Conservation (phyloP, 495 filamentous ascomycete genomes). For the Lasiosphaeria ovina region DNA sequence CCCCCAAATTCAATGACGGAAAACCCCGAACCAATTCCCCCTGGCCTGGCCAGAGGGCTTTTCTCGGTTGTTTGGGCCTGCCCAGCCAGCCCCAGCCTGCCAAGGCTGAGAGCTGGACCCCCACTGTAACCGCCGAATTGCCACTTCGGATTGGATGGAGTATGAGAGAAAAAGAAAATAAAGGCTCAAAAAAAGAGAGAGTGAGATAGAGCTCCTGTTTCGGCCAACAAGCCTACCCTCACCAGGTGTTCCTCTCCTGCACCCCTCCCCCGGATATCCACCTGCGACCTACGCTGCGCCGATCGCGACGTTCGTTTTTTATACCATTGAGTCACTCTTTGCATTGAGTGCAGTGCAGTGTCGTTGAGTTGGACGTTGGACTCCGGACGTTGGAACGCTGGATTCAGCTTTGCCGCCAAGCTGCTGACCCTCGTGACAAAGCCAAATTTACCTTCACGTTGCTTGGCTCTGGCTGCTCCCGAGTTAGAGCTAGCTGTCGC, state of each 20-base stretch:
- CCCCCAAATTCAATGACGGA: background rate
- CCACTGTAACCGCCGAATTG: conserved; percentile 12
- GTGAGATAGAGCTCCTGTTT: background rate
- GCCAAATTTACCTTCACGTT: background rate
- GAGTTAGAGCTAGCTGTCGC: conserved; percentile 1
- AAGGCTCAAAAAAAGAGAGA: background rate
- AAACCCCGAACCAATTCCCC: background rate
- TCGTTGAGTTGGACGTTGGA: background rate
- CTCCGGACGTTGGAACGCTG: too few species aligned
- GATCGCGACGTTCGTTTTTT: background rate
- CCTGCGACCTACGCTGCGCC: conserved; percentile 1
- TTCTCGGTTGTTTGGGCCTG: conserved; percentile 20
- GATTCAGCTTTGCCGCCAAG: background rate
- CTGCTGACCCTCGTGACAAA: background rate
- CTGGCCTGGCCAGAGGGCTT: background rate
- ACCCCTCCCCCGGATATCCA: background rate
- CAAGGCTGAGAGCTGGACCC: conserved; percentile 12
- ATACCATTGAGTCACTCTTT: background rate
- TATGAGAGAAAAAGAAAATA: conserved; percentile 5
- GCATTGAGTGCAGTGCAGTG: background rate
- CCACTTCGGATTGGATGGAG: conserved; percentile 21
- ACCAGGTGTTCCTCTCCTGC: background rate
- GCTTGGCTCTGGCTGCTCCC: background rate
- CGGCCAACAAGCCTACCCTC: background rate
- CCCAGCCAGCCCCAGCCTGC: conserved; percentile 4